These are phyloP conservation scores for Exophiala bonariae DNA, from an alignment of 2,329 filamentous ascomycete species.

Conservation along the genomic window DNA sequence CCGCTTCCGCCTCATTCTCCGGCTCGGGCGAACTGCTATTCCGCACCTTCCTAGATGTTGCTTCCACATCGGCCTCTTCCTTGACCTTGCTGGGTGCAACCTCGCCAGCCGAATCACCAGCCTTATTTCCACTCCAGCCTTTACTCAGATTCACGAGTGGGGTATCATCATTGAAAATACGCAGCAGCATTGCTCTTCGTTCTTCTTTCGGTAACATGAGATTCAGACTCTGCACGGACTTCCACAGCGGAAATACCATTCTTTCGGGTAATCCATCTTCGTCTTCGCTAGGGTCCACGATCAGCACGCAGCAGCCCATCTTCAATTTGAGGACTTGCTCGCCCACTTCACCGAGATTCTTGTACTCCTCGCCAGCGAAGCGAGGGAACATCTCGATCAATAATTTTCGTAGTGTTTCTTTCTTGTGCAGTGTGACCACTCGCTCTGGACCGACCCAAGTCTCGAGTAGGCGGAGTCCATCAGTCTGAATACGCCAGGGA, in stretches of 20 bases:
- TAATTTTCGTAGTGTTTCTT: slow-evolving; percentile 77
- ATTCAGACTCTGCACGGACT: slow-evolving; percentile 87
- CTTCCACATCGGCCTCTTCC: slow-evolving; percentile 3
- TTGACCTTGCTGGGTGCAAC: background rate
- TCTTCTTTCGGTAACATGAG: slow-evolving; percentile 99
- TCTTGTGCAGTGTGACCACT: slow-evolving; percentile 71
- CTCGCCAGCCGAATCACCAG: background rate
- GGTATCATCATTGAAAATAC: slow-evolving; percentile 86
- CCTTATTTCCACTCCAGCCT: slow-evolving; percentile 12
- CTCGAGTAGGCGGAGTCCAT: slow-evolving; percentile 87
- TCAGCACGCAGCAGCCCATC: slow-evolving; percentile 90
- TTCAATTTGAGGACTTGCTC: slow-evolving; percentile 74
- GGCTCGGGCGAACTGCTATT: slow-evolving; percentile 23
- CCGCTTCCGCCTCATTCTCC: slow-evolving; percentile 1
- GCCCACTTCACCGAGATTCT: slow-evolving; percentile 81
- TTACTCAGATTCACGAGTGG: slow-evolving; percentile 68
- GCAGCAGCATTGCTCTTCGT: slow-evolving; percentile 83
- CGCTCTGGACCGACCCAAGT: slow-evolving; percentile 82
- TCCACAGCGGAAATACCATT: slow-evolving; percentile 91
- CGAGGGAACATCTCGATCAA: slow-evolving; percentile 97
- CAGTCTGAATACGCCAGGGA: slow-evolving; percentile 92
- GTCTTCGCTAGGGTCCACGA: slow-evolving; percentile 71
- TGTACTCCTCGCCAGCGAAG: slow-evolving; percentile 72
- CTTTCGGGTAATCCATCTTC: slow-evolving; percentile 67
- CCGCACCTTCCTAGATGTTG: background rate